These are phyloP conservation scores for Penicillium polonicum DNA, from an alignment of 2,329 filamentous ascomycete species.

Conservation along the genomic window DNA sequence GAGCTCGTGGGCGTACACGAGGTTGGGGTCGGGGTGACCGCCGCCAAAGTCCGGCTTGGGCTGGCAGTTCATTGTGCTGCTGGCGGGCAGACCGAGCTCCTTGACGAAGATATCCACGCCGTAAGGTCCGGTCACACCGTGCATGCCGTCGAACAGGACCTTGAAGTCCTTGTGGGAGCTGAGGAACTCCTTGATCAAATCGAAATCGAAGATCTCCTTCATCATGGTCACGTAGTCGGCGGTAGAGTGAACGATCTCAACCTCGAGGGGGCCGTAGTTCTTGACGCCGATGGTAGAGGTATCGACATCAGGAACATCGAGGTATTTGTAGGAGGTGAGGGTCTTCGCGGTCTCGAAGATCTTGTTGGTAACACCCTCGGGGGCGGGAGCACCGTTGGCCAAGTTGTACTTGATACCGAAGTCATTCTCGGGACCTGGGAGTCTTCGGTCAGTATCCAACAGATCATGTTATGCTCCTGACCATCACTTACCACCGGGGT, in stretches of 20 bases:
- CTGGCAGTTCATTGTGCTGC: constrained; percentile 84
- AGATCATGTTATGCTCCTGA: background rate
- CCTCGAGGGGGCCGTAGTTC: constrained; percentile 81
- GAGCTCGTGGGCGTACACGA: constrained; percentile 92
- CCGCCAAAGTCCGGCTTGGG: constrained; percentile 95
- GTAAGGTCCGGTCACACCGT: constrained; percentile 93
- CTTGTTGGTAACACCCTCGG: constrained; percentile 96
- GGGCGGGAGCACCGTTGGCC: constrained; percentile 90
- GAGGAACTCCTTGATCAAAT: constrained; percentile 93
- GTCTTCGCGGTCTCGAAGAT: constrained; percentile 91
- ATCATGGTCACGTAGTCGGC: constrained; percentile 91
- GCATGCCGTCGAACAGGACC: constrained; percentile 90
- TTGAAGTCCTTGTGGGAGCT: constrained; percentile 86
- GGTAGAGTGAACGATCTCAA: constrained; percentile 92
- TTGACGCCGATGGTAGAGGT: constrained; percentile 77
- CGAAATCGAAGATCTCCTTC: constrained; percentile 98
- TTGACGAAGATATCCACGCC: constrained; percentile 92
- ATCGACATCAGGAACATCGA: constrained; percentile 82
- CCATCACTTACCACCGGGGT: constrained; percentile 79
- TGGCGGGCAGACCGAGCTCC: constrained; percentile 77
- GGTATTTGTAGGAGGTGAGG: constrained; percentile 87
- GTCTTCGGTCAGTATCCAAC: background rate
- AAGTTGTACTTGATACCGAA: constrained; percentile 99
- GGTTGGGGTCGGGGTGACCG: constrained; percentile 95
- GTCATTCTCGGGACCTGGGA: constrained; percentile 79